These are phyloP conservation scores for Heterobasidion irregulare DNA, from an alignment of 1,284 basidiomycete genomes.

Conservation along the genomic window DNA sequence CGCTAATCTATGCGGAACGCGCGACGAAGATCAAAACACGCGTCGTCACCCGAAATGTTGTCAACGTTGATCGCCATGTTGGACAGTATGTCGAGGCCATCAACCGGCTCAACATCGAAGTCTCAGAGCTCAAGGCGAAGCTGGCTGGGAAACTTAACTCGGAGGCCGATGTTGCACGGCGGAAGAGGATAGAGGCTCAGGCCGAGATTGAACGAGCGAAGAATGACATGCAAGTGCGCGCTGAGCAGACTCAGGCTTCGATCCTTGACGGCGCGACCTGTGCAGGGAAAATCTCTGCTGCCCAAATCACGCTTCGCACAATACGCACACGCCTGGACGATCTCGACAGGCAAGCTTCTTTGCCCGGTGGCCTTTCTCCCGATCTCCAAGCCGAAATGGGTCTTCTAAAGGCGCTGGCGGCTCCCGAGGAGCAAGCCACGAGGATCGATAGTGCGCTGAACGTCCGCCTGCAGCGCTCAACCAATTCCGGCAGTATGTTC, in stretches of 20 bases:
- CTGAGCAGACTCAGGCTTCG: slow-evolving; percentile 57
- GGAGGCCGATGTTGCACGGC: slow-evolving; percentile 54
- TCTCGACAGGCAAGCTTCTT: slow-evolving; percentile 41
- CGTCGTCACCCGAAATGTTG: slow-evolving; percentile 85
- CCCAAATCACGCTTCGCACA: slow-evolving; percentile 62
- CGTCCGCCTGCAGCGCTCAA: slow-evolving; percentile 56
- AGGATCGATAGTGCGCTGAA: slow-evolving; percentile 54
- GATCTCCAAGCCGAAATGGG: slow-evolving; percentile 69
- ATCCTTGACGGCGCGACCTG: slow-evolving; percentile 76
- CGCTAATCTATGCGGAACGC: slow-evolving; percentile 90
- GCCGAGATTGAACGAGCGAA: slow-evolving; percentile 65
- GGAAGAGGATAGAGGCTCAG: slow-evolving; percentile 61
- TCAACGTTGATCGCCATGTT: slow-evolving; percentile 89
- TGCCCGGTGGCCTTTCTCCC: slow-evolving; percentile 33
- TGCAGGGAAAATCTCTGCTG: slow-evolving; percentile 66
- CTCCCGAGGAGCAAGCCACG: slow-evolving; percentile 63
- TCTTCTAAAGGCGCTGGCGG: slow-evolving; percentile 61
- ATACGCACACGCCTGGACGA: slow-evolving; percentile 63
- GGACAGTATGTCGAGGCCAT: slow-evolving; percentile 93
- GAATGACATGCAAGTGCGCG: slow-evolving; percentile 59
- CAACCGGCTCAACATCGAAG: slow-evolving; percentile 76
- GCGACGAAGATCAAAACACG: slow-evolving; percentile 97
- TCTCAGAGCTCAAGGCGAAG: slow-evolving; percentile 81
- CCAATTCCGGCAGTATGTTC: slow-evolving; percentile 75
- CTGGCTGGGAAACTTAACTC: slow-evolving; percentile 58